Percentiles rank a stretch among this genome's conserved stretches.
These are phyloP conservation scores for Phaffomyces opuntiae DNA, from an alignment of 805 yeast genomes.

Conservation along the genomic window DNA sequence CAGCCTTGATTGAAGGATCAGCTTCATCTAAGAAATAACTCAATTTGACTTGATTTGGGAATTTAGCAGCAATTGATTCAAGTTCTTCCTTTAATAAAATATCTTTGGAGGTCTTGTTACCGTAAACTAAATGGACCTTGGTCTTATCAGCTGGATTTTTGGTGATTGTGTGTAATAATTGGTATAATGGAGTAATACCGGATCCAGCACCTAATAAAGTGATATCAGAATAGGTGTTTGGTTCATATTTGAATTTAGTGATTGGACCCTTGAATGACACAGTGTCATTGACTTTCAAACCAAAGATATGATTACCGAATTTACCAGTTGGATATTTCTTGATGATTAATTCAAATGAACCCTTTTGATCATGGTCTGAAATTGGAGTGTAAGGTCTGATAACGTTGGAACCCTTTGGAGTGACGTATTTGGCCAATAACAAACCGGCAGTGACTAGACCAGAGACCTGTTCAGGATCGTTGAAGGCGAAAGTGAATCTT, in stretches of 20 bases:
- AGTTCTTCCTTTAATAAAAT: slow-evolving; percentile 73
- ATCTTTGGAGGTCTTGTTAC: slow-evolving; percentile 71
- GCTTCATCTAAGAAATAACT: slow-evolving; percentile 74
- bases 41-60: slow-evolving; percentile 74
- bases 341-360: slow-evolving; percentile 71
- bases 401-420: slow-evolving; percentile 79
- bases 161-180: slow-evolving; percentile 69
- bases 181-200: slow-evolving; percentile 95
- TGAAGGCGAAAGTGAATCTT: slow-evolving; percentile 64
- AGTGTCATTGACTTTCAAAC: slow-evolving; percentile 70
- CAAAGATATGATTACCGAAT: slow-evolving; percentile 67
- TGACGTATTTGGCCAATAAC: slow-evolving; percentile 71
- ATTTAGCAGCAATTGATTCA: slow-evolving; percentile 55
- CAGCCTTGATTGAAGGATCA: slow-evolving; percentile 40
- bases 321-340: slow-evolving; percentile 84
- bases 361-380: slow-evolving; percentile 60
- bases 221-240: slow-evolving; percentile 75
- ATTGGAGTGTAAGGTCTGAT: slow-evolving; percentile 79
- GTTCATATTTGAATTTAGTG: slow-evolving; percentile 83
- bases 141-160: slow-evolving; percentile 84
- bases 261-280: slow-evolving; percentile 92
- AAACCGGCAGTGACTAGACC: slow-evolving; percentile 80
- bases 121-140: slow-evolving; percentile 76
- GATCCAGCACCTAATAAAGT: slow-evolving; percentile 92
- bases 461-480: slow-evolving; percentile 54